Percentiles rank a stretch among this genome's conserved stretches.
phyloP scores from a whole-genome alignment of 2,329 filamentous ascomycete genomes.

The Neocatenulostroma microsporum region DNA sequence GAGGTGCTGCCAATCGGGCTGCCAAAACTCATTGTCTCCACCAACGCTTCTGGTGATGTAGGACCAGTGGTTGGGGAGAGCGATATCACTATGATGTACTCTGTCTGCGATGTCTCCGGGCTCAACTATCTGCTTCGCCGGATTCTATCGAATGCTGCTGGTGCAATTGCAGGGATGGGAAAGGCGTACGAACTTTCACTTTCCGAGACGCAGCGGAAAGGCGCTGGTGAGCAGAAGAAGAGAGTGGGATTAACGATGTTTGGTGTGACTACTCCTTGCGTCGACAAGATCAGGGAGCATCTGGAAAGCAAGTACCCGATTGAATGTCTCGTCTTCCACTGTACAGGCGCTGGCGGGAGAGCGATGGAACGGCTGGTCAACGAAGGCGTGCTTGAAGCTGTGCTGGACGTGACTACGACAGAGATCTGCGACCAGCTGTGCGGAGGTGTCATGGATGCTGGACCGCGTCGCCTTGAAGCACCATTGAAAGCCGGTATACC shows the following conservation, averaged over 20 bases:
- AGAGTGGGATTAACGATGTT: constrained; percentile 65
- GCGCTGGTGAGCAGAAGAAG: constrained; percentile 29
- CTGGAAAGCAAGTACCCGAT: constrained; percentile 42
- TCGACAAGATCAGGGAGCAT: constrained; percentile 46
- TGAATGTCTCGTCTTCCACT: constrained; percentile 61
- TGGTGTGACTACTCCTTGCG: constrained; percentile 62
- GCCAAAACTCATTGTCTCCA: constrained; percentile 63
- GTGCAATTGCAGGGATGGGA: constrained; percentile 54
- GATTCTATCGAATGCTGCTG: constrained; percentile 56
- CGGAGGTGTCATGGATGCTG: constrained; percentile 57
- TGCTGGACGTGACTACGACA: constrained; percentile 64
- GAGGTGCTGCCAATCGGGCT: constrained; percentile 55
- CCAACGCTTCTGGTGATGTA: constrained; percentile 60
- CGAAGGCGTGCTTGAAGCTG: constrained; percentile 53
- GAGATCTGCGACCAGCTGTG: constrained; percentile 58
- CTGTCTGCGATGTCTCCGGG: constrained; percentile 63
- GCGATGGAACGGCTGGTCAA: constrained; percentile 60
- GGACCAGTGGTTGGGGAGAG: constrained; percentile 58
- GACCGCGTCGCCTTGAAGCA: constrained; percentile 49
- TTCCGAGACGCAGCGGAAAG: neutral
- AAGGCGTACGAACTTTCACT: constrained; percentile 32
- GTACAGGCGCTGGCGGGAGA: constrained; percentile 59
- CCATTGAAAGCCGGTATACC: constrained; percentile 53
- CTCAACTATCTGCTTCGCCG: constrained; percentile 51
- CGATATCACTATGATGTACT: constrained; percentile 64